Conservation (phyloP, 2,329 filamentous ascomycete genomes). For the Beauveria sp. region DNA sequence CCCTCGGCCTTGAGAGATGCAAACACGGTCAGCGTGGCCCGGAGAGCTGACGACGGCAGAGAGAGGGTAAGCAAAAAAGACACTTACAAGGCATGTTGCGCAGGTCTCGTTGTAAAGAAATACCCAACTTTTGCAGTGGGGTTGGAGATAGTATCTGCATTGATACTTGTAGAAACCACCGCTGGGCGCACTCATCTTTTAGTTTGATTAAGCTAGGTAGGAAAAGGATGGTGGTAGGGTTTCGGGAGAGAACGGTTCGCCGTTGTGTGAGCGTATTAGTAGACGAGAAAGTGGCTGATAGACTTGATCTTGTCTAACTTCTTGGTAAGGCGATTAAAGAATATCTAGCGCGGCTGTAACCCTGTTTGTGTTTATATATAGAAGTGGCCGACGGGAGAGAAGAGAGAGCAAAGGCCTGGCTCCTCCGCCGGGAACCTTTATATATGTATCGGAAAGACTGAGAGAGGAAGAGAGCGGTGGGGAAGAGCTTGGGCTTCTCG, state of each 20-base stretch:
- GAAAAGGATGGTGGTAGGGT: background rate
- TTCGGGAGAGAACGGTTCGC: background rate
- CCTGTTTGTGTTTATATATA: background rate
- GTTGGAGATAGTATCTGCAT: slow-evolving; percentile 35
- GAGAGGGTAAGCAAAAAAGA: background rate
- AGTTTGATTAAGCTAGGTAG: background rate
- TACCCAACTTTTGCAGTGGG: rapidly evolving
- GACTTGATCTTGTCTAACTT: background rate
- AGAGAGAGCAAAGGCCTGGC: too few species aligned
- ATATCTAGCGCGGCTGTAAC: background rate
- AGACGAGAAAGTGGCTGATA: background rate
- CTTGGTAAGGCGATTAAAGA: background rate
- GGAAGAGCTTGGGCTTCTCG: too few species aligned
- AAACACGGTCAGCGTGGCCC: background rate
- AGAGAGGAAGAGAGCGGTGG: too few species aligned
- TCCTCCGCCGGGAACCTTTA: too few species aligned
- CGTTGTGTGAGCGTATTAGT: background rate
- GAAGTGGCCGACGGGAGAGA: background rate
- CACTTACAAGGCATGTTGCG: slow-evolving; percentile 29
- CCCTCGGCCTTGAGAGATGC: slow-evolving; percentile 36
- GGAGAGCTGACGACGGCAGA: background rate
- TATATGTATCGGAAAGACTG: too few species aligned
- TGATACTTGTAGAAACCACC: slow-evolving; percentile 45
- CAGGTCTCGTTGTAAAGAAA: slow-evolving; percentile 36
- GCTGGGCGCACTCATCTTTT: slow-evolving; percentile 27